These are phyloP conservation scores for Xylaria telfairii DNA, from an alignment of 495 filamentous ascomycete genomes.

Conservation along the genomic window DNA sequence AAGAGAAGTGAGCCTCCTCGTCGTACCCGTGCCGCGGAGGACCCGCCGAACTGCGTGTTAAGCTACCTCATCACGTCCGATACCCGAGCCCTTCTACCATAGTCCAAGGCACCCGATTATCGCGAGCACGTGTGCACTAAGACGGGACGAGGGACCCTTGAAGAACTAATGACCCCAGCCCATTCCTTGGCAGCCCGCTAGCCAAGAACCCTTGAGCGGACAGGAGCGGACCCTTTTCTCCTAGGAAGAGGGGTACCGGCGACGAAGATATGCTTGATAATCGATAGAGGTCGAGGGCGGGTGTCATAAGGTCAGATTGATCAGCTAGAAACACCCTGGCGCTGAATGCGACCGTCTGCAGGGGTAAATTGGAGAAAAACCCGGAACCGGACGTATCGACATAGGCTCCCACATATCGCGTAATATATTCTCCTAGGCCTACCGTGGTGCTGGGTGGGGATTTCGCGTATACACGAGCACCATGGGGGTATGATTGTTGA, in stretches of 20 bases:
- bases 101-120: neutral
- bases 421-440: slow-evolving; percentile 1
- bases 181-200: neutral
- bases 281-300: neutral
- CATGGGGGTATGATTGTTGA: neutral
- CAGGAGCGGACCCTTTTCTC: slow-evolving; percentile 6
- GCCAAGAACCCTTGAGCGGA: slow-evolving; percentile 15
- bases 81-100: neutral
- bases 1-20: neutral
- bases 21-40: neutral
- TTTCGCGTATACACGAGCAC: neutral
- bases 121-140: slow-evolving; percentile 7
- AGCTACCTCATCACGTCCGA: neutral
- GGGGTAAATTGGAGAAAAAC: neutral
- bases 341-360: slow-evolving; percentile 2
- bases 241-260: neutral
- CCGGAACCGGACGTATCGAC: neutral
- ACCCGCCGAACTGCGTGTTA: neutral
- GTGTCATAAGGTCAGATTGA: slow-evolving; percentile 24
- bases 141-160: neutral
- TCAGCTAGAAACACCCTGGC: neutral
- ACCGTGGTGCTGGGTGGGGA: neutral
- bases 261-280: slow-evolving; percentile 11
- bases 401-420: neutral
- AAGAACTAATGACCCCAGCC: neutral